A percentile compares a stretch with the other conserved stretches of the same genome.
phyloP scores from a whole-genome alignment of 129 eudicot genomes.

The Calendula officinalis region DNA sequence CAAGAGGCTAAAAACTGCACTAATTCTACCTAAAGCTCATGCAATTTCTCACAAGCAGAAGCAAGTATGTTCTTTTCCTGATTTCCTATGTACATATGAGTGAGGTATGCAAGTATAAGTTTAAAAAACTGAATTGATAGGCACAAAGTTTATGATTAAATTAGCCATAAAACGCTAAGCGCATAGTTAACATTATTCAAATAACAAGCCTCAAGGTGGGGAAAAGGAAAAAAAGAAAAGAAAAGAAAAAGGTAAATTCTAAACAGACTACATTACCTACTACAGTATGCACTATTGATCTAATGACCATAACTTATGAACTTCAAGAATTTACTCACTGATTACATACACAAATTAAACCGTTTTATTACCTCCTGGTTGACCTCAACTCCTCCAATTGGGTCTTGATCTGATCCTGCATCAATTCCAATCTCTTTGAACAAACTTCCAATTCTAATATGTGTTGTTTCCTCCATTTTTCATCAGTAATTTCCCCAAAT shows the following conservation, averaged over 20 bases:
- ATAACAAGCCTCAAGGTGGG: slow-evolving; percentile 13
- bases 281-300: slow-evolving; percentile 30
- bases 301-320: slow-evolving; percentile 15
- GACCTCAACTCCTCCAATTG: too few relatives aligned
- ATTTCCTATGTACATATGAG: background rate
- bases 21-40: background rate
- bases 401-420: too few relatives aligned
- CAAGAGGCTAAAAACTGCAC: background rate
- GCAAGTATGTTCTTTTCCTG: background rate
- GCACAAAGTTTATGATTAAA: slow-evolving; percentile 21
- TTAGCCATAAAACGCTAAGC: slow-evolving; percentile 20
- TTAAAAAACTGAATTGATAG: slow-evolving; percentile 1
- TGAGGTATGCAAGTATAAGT: slow-evolving; percentile 9
- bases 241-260: background rate
- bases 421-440: too few relatives aligned
- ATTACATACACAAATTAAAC: slow-evolving; percentile 20
- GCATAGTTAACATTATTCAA: slow-evolving; percentile 23
- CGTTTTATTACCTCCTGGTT: too few relatives aligned
- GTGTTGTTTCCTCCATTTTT: too few relatives aligned
- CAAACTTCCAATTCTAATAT: too few relatives aligned
- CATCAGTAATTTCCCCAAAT: too few relatives aligned
- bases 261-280: slow-evolving; percentile 24
- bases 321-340: slow-evolving; percentile 31
- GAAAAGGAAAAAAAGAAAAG: too few relatives aligned
- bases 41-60: background rate